Evolutionary conservation across 2,329 filamentous ascomycete genomes (phyloP), one percentile per base, ranked within the genome.

Genomic region (Keithomyces neogunnii): DNA sequence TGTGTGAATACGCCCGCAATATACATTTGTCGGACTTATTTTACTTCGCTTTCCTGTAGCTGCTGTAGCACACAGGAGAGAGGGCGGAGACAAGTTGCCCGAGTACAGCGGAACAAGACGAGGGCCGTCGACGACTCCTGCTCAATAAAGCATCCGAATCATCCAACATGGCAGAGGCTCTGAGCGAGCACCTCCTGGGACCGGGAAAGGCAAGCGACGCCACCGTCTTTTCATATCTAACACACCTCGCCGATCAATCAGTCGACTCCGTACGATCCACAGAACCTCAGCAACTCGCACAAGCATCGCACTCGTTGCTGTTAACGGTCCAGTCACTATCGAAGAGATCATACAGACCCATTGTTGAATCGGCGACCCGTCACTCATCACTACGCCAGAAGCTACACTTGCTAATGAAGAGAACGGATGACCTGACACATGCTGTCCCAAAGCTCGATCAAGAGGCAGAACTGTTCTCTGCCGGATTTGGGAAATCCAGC

Each of bases 241-340:
- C 82, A 53, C 82, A 85, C 54, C 76, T 97, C 45, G 84, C 88
- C 5, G 87, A 88, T 3, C 84, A 95, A 49, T 82, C 88, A 10
- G 77, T 95, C 48, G 76, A 83, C 29, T 81, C 86, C 36, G 77
- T 97, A 50, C 80, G 81, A 48, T 80, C 81, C 29, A 84, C 80
- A 5, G 93, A 99, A 67, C 85, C 86, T 0, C 84, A 89, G 55
- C 83, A 82, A 1, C 80, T 97, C n/a, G 75, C 86, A 0, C 89
- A 96, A 61, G 78, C 84, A 51, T 85, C 87, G 3, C 89, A 96
- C 55, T 87, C 88, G 0, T 80, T 88, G 40, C 78, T 92, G 11
- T 81, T 95, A 40, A 88, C 89, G 1, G 78, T 97, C 1, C 93
- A 99, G 66, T 81, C 83, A 0, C 81, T 97, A 47, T 92, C 91